Percentiles rank a stretch among this genome's conserved stretches.
Evolutionary conservation across 495 filamentous ascomycete genomes (phyloP).

Genomic region (Mytilinidion resinicola): DNA sequence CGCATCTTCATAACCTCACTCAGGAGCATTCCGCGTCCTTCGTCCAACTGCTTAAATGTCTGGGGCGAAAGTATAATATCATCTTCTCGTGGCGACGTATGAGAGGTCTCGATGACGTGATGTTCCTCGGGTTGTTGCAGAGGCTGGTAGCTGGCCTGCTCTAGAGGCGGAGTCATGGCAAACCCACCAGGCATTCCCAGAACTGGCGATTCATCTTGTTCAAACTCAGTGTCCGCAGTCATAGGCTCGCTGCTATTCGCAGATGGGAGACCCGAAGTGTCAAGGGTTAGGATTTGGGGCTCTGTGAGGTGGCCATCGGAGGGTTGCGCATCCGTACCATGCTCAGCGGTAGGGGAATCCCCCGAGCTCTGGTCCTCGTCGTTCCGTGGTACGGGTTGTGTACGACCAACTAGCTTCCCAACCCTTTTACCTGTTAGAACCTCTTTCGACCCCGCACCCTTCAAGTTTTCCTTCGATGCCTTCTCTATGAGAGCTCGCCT

Average conservation of each 20-base stretch:
- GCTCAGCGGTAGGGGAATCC: background rate
- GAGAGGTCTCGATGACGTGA: conserved; percentile 27
- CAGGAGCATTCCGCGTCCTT: conserved; percentile 31
- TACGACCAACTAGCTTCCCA: background rate
- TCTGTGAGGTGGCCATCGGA: background rate
- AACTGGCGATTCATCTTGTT: conserved; percentile 47
- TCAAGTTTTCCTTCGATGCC: background rate
- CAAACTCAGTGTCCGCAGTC: conserved; percentile 31
- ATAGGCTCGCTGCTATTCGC: conserved; percentile 17
- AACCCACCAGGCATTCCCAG: conserved; percentile 61
- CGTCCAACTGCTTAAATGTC: conserved; percentile 36
- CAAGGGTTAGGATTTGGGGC: conserved; percentile 6
- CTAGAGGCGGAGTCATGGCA: conserved; percentile 38
- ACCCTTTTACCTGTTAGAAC: background rate
- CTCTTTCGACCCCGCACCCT: background rate
- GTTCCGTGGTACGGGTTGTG: background rate
- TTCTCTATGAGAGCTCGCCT: background rate
- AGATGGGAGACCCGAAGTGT: conserved; percentile 9
- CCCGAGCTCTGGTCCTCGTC: background rate
- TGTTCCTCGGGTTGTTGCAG: conserved; percentile 35
- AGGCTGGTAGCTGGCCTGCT: conserved; percentile 55
- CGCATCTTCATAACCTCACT: conserved; percentile 50
- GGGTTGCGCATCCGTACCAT: background rate
- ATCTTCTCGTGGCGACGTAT: conserved; percentile 29
- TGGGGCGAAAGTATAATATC: background rate